These are phyloP conservation scores for Azolla pinnata DNA, from an alignment of 75 land plant species.

Conservation along the genomic window DNA sequence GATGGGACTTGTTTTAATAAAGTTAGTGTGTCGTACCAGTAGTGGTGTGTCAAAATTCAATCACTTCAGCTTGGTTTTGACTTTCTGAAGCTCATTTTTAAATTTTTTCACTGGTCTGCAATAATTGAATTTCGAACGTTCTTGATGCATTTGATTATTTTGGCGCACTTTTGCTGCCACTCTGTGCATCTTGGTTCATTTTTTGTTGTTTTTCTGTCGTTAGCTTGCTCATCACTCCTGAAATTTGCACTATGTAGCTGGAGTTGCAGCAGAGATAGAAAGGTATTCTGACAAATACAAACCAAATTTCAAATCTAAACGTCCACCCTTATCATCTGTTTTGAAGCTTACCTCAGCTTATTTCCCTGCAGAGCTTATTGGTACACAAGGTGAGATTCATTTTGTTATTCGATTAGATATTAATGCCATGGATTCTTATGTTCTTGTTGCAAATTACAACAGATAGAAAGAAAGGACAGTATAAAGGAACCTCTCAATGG, in stretches of 20 bases:
- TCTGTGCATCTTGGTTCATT: not conserved
- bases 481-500: slow-evolving; percentile 20
- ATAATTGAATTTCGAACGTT: too few relatives aligned
- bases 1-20: not conserved
- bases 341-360: slow-evolving; percentile 27
- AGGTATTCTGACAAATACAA: slow-evolving; percentile 36
- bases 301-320: slow-evolving; percentile 17
- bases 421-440: not conserved
- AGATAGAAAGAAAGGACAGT: slow-evolving; percentile 1
- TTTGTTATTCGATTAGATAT: not conserved
- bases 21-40: too few relatives aligned
- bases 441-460: not conserved
- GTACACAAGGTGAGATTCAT: slow-evolving; percentile 8
- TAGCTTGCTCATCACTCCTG: too few relatives aligned
- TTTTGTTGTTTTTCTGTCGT: not conserved
- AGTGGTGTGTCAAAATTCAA: too few relatives aligned
- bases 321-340: slow-evolving; percentile 31
- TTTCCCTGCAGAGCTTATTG: slow-evolving; percentile 33
- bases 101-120: too few relatives aligned
- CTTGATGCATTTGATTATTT: too few relatives aligned
- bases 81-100: too few relatives aligned
- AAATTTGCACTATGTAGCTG: too few relatives aligned
- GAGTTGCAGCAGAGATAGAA: slow-evolving; percentile 33
- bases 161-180: too few relatives aligned
- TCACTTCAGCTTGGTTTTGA: too few relatives aligned